Evolutionary conservation across 2,329 filamentous ascomycete species (phyloP).

Genomic region (Beauveria scarabaeidicola): DNA sequence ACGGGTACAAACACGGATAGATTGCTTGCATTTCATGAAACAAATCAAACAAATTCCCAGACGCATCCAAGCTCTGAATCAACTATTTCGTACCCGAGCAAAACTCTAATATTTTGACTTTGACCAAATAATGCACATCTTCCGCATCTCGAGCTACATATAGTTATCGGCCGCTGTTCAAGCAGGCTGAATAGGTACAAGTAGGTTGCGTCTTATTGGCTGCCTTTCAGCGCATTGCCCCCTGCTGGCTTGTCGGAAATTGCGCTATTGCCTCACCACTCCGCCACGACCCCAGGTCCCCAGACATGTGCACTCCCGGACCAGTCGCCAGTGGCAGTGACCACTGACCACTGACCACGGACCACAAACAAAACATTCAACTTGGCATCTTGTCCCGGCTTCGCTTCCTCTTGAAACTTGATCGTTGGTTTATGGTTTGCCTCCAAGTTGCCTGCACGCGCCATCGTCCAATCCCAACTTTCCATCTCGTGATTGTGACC

Average conservation of each 20-base stretch:
- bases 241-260: not conserved
- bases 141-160: too few relatives aligned
- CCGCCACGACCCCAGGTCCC: not conserved
- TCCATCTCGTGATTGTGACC: not conserved
- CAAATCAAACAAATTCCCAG: too few relatives aligned
- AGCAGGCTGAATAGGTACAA: too few relatives aligned
- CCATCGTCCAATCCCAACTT: not conserved
- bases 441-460: not conserved
- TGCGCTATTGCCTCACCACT: not conserved
- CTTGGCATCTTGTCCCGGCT: slow-evolving; percentile 1
- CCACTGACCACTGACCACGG: too few relatives aligned
- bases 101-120: too few relatives aligned
- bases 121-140: too few relatives aligned
- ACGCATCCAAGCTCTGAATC: too few relatives aligned
- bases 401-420: slow-evolving; percentile 2
- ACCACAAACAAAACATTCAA: slow-evolving; percentile 4
- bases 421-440: slow-evolving; percentile 1
- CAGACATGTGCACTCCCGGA: slow-evolving; percentile 5
- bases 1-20: too few relatives aligned
- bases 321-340: too few relatives aligned
- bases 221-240: not conserved
- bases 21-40: too few relatives aligned
- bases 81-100: too few relatives aligned
- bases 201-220: not conserved
- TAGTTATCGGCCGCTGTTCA: not conserved